Evolutionary conservation across 805 yeast genomes (phyloP).

Genomic region (Dipodascus albidus): DNA sequence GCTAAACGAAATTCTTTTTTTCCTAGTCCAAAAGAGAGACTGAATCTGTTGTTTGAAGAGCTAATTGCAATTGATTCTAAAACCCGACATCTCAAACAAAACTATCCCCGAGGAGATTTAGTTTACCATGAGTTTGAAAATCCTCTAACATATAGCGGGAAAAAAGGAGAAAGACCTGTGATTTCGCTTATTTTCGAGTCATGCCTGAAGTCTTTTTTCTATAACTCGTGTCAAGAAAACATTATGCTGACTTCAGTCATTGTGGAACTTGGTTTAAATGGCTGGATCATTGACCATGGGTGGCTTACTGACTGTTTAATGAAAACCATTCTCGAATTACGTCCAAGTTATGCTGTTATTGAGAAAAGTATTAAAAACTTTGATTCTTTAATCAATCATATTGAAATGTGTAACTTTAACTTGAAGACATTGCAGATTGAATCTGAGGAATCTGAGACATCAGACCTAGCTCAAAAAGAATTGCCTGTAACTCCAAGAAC

Average conservation of each 20-base stretch:
- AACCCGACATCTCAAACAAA: neutral
- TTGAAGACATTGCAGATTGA: no score
- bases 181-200: neutral
- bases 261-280: slow-evolving; percentile 16
- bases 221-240: slow-evolving; percentile 20
- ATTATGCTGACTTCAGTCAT: slow-evolving; percentile 17
- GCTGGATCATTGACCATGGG: slow-evolving; percentile 12
- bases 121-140: neutral
- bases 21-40: neutral
- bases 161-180: no score
- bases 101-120: neutral
- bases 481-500: no score
- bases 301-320: neutral
- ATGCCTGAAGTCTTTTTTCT: slow-evolving; percentile 10
- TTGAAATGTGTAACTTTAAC: neutral
- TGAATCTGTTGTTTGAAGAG: neutral
- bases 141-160: no score
- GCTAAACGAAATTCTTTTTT: neutral
- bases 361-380: neutral
- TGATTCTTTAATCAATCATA: neutral
- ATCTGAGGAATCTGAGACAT: neutral
- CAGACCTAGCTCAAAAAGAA: no score
- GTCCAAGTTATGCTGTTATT: neutral
- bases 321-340: neutral
- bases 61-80: neutral